These are phyloP conservation scores for Waltergamsia citrina DNA, from an alignment of 2,329 filamentous ascomycete genomes.

Conservation along the genomic window DNA sequence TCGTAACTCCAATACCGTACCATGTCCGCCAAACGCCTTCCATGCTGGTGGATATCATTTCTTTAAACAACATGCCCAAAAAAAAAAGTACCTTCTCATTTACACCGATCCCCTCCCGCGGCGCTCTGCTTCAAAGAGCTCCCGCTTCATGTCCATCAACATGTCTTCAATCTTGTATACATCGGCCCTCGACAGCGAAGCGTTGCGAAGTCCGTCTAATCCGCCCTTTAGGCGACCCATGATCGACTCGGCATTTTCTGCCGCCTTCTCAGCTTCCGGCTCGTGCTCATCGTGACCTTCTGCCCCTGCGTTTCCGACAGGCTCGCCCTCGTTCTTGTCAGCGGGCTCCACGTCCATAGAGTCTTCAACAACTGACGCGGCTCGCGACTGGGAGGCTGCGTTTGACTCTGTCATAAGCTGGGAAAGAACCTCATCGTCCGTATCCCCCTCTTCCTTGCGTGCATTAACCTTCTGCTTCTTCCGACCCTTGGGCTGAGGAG, in stretches of 20 bases:
- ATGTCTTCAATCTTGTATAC: conserved; percentile 67
- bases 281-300: conserved; percentile 1
- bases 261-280: conserved; percentile 3
- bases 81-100: not conserved
- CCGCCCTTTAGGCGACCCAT: conserved; percentile 22
- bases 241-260: conserved; percentile 12
- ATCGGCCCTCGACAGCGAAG: conserved; percentile 53
- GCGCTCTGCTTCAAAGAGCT: conserved; percentile 61
- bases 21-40: too few relatives aligned
- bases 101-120: conserved; percentile 30
- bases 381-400: conserved; percentile 23
- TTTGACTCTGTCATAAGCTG: conserved; percentile 29
- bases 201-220: conserved; percentile 47
- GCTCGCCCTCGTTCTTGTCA: not conserved
- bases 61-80: too few relatives aligned
- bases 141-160: conserved; percentile 68
- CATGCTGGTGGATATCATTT: too few relatives aligned
- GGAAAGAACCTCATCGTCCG: conserved; percentile 30
- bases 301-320: not conserved
- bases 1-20: too few relatives aligned
- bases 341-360: conserved; percentile 10
- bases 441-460: conserved; percentile 16
- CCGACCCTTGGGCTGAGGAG: conserved; percentile 3
- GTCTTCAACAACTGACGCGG: conserved; percentile 8
- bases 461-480: conserved; percentile 6